Conservation (phyloP, 2,329 filamentous ascomycete species). For the Knufia petricola region DNA sequence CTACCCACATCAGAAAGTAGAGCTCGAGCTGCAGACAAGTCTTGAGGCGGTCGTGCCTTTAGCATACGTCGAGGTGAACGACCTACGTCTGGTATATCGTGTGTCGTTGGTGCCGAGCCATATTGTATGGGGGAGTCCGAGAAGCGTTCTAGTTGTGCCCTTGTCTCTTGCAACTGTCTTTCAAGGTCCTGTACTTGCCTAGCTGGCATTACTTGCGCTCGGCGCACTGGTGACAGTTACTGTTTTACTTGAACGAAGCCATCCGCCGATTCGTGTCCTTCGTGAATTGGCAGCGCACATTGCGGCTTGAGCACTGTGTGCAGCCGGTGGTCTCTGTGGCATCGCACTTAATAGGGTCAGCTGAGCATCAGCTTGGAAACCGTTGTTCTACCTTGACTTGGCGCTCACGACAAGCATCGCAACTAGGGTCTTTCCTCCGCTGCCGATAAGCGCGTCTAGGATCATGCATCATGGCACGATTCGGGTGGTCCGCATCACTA, state of each 20-base stretch:
- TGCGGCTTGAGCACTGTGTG: slow-evolving; percentile 92
- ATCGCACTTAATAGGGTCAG: slow-evolving; percentile 55
- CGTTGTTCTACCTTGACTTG: slow-evolving; percentile 49
- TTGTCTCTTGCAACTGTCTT: slow-evolving; percentile 73
- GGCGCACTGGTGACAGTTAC: not conserved
- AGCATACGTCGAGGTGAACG: slow-evolving; percentile 56
- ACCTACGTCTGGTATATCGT: slow-evolving; percentile 56
- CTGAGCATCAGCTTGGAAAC: not conserved
- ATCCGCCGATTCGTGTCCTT: slow-evolving; percentile 98
- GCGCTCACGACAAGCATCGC: slow-evolving; percentile 85
- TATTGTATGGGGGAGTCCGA: slow-evolving; percentile 43
- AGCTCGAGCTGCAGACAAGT: slow-evolving; percentile 60
- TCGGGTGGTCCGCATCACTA: slow-evolving; percentile 25
- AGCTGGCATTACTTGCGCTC: slow-evolving; percentile 13
- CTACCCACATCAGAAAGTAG: slow-evolving; percentile 65
- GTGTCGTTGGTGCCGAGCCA: slow-evolving; percentile 34
- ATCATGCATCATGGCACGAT: slow-evolving; percentile 50
- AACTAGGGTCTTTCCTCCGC: slow-evolving; percentile 89
- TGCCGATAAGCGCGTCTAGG: slow-evolving; percentile 94
- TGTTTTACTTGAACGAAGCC: slow-evolving; percentile 84
- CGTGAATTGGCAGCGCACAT: slow-evolving; percentile 96
- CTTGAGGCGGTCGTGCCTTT: slow-evolving; percentile 52
- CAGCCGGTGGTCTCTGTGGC: slow-evolving; percentile 93
- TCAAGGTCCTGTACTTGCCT: slow-evolving; percentile 91
- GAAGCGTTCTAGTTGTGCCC: slow-evolving; percentile 68